These are phyloP conservation scores for Cordyceps tenuipes DNA, from an alignment of 2,329 filamentous ascomycete genomes.

Conservation along the genomic window DNA sequence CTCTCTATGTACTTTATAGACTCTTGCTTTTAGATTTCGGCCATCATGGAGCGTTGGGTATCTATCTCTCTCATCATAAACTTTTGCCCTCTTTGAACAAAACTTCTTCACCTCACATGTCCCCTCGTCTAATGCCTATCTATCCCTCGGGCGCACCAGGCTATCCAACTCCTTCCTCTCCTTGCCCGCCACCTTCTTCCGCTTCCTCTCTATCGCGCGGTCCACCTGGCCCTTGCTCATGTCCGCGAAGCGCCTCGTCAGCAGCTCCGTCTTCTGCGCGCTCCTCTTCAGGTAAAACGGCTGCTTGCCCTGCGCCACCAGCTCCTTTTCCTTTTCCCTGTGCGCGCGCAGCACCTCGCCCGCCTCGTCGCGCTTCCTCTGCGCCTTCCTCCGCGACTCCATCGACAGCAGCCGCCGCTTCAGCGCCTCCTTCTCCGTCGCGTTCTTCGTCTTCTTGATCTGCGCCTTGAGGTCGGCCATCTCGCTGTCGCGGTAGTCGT, in stretches of 20 bases:
- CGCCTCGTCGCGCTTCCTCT: constrained; percentile 60
- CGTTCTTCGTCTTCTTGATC: constrained; percentile 58
- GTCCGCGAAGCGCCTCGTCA: constrained; percentile 69
- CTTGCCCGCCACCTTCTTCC: constrained; percentile 81
- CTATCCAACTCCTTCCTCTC: constrained; percentile 67
- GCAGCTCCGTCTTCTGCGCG: constrained; percentile 79
- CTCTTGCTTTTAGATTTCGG: background rate
- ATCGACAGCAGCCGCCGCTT: constrained; percentile 69
- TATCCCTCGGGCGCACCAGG: constrained; percentile 24
- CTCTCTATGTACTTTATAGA: background rate
- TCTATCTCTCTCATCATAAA: constrained; percentile 9
- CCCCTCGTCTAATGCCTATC: constrained; percentile 1
- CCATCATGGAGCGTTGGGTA: constrained; percentile 3
- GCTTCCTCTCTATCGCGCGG: constrained; percentile 72
- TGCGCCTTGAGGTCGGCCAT: constrained; percentile 63
- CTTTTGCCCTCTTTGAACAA: background rate
- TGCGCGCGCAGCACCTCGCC: constrained; percentile 65
- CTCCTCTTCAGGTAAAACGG: constrained; percentile 90
- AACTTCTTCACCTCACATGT: background rate
- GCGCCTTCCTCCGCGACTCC: constrained; percentile 67
- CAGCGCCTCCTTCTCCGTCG: constrained; percentile 57
- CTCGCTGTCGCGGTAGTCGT: constrained; percentile 79
- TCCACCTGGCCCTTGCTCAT: constrained; percentile 84
- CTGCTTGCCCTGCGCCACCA: constrained; percentile 79
- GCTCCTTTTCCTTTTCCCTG: constrained; percentile 72